phyloP scores from a whole-genome alignment of 257 asterid genomes.

The Scutellaria baicalensis region DNA sequence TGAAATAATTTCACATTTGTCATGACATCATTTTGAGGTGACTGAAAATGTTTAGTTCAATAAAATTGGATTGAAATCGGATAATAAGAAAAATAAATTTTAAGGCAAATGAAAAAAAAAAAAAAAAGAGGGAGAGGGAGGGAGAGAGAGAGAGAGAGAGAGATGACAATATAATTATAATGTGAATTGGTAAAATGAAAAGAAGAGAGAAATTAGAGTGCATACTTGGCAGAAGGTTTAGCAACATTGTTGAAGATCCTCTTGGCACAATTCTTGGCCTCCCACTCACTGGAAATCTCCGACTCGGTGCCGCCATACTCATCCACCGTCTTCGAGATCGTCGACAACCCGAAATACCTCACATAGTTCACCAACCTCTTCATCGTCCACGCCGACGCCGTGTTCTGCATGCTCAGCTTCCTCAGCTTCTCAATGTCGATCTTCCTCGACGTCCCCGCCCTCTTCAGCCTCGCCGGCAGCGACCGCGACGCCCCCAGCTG shows the following conservation, averaged over 20 bases:
- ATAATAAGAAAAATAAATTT: too few species aligned
- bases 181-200: too few species aligned
- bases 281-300: constrained; percentile 51
- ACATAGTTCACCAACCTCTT: constrained; percentile 47
- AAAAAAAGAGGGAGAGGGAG: too few species aligned
- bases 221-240: constrained; percentile 54
- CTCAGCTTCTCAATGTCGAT: constrained; percentile 51
- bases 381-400: constrained; percentile 48
- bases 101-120: too few species aligned
- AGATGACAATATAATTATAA: too few species aligned
- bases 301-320: constrained; percentile 26
- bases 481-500: constrained; percentile 24
- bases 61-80: too few species aligned
- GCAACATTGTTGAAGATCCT: constrained; percentile 62
- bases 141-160: too few species aligned
- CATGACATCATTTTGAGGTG: too few species aligned
- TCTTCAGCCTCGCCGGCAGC: constrained; percentile 25
- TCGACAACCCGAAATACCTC: constrained; percentile 50
- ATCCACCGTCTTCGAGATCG: constrained; percentile 43
- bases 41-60: too few species aligned
- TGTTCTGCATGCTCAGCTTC: constrained; percentile 38
- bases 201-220: not conserved
- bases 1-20: too few species aligned
- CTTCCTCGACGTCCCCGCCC: constrained; percentile 29
- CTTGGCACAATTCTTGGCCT: constrained; percentile 41